Evolutionary conservation across 2,329 filamentous ascomycete genomes (phyloP).

Genomic region (Trichophyton schoenleinii): DNA sequence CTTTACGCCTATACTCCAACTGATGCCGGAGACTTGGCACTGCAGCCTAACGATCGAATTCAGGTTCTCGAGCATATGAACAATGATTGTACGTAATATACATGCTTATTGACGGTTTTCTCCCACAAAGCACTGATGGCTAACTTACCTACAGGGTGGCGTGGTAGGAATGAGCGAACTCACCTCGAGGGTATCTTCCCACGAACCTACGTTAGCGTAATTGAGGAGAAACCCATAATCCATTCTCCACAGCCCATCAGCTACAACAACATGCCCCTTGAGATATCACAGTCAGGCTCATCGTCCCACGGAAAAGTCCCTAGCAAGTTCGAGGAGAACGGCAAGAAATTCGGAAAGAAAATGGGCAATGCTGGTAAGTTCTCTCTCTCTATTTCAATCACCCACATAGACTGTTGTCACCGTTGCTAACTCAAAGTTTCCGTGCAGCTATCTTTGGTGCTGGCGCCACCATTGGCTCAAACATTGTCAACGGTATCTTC

Average conservation of each 20-base stretch:
- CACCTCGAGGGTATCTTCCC: constrained; percentile 87
- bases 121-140: not conserved
- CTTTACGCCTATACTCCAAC: constrained; percentile 72
- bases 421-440: constrained; percentile 32
- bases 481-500: constrained; percentile 84
- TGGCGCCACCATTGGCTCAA: constrained; percentile 77
- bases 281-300: constrained; percentile 50
- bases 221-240: constrained; percentile 48
- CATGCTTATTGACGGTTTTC: not conserved
- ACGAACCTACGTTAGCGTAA: constrained; percentile 66
- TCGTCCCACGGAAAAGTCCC: constrained; percentile 33
- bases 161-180: constrained; percentile 73
- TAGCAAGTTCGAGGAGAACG: constrained; percentile 58
- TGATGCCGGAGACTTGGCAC: constrained; percentile 68
- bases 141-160: constrained; percentile 45
- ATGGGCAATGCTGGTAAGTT: constrained; percentile 53
- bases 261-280: constrained; percentile 58
- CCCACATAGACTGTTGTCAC: not conserved
- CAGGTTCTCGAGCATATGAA: constrained; percentile 88
- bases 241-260: constrained; percentile 30
- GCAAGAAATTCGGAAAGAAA: constrained; percentile 97
- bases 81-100: constrained; percentile 59
- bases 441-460: constrained; percentile 71
- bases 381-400: not conserved
- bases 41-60: constrained; percentile 69